A percentile compares a stretch with the other conserved stretches of the same genome.
These are phyloP conservation scores for Lactarius psammicola DNA, from an alignment of 768 basidiomycete genomes.

Conservation along the genomic window DNA sequence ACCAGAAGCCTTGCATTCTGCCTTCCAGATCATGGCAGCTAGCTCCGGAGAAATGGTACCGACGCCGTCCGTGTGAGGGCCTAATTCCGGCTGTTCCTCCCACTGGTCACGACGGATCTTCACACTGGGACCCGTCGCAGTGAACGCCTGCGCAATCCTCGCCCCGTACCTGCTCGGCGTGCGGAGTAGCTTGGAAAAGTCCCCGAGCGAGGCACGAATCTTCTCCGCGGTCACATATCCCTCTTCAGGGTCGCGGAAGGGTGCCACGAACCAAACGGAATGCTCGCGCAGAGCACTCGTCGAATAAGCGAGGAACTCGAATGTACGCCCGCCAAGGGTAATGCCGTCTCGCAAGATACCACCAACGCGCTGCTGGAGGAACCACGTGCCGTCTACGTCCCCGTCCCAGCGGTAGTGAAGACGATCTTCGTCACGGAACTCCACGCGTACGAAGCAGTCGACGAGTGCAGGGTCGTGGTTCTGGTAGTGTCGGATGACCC, in stretches of 20 bases:
- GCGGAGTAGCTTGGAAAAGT: slow-evolving; percentile 51
- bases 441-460: slow-evolving; percentile 75
- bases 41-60: slow-evolving; percentile 71
- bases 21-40: slow-evolving; percentile 57
- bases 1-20: slow-evolving; percentile 43
- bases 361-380: slow-evolving; percentile 42
- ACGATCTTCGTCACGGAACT: slow-evolving; percentile 81
- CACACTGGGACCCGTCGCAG: slow-evolving; percentile 74
- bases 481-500: slow-evolving; percentile 66
- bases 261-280: slow-evolving; percentile 76
- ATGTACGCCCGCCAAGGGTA: slow-evolving; percentile 62
- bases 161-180: slow-evolving; percentile 80
- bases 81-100: slow-evolving; percentile 60
- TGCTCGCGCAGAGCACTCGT: slow-evolving; percentile 77
- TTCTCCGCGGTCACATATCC: slow-evolving; percentile 50
- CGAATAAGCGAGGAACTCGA: slow-evolving; percentile 84
- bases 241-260: slow-evolving; percentile 50
- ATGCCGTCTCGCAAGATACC: slow-evolving; percentile 61
- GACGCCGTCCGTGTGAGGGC: slow-evolving; percentile 72
- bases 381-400: slow-evolving; percentile 55
- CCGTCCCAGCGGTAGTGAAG: slow-evolving; percentile 71
- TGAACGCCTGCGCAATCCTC: slow-evolving; percentile 79
- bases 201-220: slow-evolving; percentile 65
- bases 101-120: slow-evolving; percentile 55
- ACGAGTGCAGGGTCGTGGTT: slow-evolving; percentile 41